phyloP scores from a whole-genome alignment of 177 flowering plant genomes.

The Vitis hybrid region DNA sequence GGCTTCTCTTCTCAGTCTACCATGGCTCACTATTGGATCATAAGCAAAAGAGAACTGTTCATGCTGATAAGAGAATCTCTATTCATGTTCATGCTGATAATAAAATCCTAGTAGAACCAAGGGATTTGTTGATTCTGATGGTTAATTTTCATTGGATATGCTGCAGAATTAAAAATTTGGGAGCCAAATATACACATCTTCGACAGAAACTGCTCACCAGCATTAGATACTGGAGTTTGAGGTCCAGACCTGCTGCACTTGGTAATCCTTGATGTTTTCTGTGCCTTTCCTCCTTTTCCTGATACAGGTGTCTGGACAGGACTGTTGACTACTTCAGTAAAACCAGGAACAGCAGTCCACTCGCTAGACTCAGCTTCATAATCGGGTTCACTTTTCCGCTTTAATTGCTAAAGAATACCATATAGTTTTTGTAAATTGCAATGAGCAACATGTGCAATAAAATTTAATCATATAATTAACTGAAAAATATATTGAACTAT shows the following conservation, averaged over 20 bases:
- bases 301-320: constrained; percentile 68
- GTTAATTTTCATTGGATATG: neutral
- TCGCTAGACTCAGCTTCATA: constrained; percentile 60
- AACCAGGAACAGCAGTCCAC: constrained; percentile 45
- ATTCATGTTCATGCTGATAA: neutral
- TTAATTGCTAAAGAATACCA: constrained; percentile 36
- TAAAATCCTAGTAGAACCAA: neutral
- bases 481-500: neutral
- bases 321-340: constrained; percentile 48
- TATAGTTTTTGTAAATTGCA: neutral
- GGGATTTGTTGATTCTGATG: neutral
- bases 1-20: neutral
- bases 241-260: constrained; percentile 59
- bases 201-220: constrained; percentile 45
- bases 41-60: neutral
- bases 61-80: neutral
- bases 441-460: constrained; percentile 2
- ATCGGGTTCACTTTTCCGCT: constrained; percentile 70
- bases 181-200: neutral
- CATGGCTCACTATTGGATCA: neutral
- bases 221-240: constrained; percentile 61
- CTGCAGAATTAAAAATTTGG: neutral
- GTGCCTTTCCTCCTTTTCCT: constrained; percentile 57
- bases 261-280: constrained; percentile 54
- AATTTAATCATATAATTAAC: neutral